Evolutionary conservation across 805 yeast species (phyloP), one percentile per base, ranked within the genome.

Genomic region (Cyberlindnera saturnus): DNA sequence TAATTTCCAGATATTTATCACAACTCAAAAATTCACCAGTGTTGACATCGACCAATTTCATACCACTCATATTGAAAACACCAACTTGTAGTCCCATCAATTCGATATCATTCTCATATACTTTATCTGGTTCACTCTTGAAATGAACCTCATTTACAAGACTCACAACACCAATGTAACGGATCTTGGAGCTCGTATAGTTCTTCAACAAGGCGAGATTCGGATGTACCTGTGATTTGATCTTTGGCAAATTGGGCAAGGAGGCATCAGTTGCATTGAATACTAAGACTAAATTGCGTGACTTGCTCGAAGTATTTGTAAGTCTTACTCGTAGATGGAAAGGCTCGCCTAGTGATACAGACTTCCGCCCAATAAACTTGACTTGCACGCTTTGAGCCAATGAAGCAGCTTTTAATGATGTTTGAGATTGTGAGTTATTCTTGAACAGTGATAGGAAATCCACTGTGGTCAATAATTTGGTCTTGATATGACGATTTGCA

Each of bases 21-120:
- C 86, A 81, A 47, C 80, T 89, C 48, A 80, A 70, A 2, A 78
- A 74, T 44, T 84, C 90, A 3, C 90, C 87, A 16, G 79, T 71
- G 32, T 59, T 55, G 10, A 78, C 65, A 54, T 86, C 95, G 38
- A 80, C 71, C 13, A 86, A 67, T 44, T 74, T 74, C n/a, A 83
- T 71, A 3, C 86, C 88, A 42, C 74, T 79, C 17, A 86, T 62
- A 36, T 76, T 74, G 56, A 74, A 80, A 7, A 81, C 70, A 0
- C 95, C 95, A 49, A 71, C 69, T 34, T 79, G 73, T 13, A 84
- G 63, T 0, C 87, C 89, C 38, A 82, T 64, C 32, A 86, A 59
- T 40, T 67, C 68, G 23, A 86, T 63, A 40, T 75, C 79, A 3
- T 86, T 73, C 50, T 86, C 90, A 52, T 71, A 80, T 10, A 84